Evolutionary conservation across 169 alveolate species (phyloP), one percentile per base, ranked within the genome.

Genomic region (Plasmodium fragile): DNA sequence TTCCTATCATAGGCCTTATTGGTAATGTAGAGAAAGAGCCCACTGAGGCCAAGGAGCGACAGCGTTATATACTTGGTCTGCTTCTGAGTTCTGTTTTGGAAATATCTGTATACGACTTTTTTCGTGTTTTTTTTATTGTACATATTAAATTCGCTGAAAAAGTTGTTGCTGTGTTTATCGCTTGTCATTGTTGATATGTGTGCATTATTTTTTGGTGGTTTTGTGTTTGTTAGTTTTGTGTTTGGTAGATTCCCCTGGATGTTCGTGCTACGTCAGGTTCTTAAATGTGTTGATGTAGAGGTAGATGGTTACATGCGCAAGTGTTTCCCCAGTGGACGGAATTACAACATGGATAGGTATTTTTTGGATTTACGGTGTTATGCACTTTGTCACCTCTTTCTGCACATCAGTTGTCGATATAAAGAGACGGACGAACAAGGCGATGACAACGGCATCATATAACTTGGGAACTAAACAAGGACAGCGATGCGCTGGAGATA

Each of bases 1-100:
- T 90, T 90, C 30, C 92, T 90, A 80, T 90, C 94, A 90, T 90
- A 90, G 25, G 94, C 94, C 43, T 90, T 90, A 30, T 65, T 90
- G 39, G 85, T 90, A 30, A 90, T 80, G 75, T 80, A 90, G 71
- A 90, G 41, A 71, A 81, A 79, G 32, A 80, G 10, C 10, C 94
- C 94, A 49, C 94, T 90, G 73, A 90, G 45, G 28, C 69, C 94
- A 32, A 90, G 91, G 36, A 90, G 43, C n/a, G 92, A 59, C 13
- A 59, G 73, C 52, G 94, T 90, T 59, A 90, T 90, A 80, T 90
- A 90, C 79, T 90, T 90, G 6, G 94, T 90, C 59, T 90, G 94
- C 53, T 90, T 90, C 59, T 65, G 94, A 4, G 94, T 90, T 81
- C 94, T 90, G 69, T 90, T 90, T 45, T 90, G 94, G 73, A 90